A percentile compares a stretch with the other conserved stretches of the same genome.
phyloP scores from a whole-genome alignment of 1,284 basidiomycete genomes.

The Rhodotorula sp. region DNA sequence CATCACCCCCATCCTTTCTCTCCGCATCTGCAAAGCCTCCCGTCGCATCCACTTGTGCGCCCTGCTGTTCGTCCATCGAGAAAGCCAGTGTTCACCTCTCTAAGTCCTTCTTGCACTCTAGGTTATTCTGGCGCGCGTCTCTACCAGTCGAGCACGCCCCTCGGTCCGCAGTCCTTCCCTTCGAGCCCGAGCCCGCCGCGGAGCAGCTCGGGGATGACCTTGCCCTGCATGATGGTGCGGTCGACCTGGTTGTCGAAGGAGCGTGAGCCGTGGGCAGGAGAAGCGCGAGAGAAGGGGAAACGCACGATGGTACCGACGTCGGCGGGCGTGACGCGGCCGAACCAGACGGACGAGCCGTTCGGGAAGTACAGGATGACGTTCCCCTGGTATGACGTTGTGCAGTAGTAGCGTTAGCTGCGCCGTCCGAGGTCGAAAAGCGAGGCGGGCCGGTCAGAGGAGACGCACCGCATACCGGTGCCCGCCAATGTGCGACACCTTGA shows the following conservation, averaged over 20 bases:
- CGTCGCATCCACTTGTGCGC: too few species aligned
- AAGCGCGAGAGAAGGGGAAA: neutral
- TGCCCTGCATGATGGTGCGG: conserved; percentile 79
- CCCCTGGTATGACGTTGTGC: conserved; percentile 54
- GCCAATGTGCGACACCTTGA: conserved; percentile 76
- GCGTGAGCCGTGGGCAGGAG: neutral
- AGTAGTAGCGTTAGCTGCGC: neutral
- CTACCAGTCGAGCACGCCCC: conserved; percentile 38
- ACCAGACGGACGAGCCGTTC: conserved; percentile 67
- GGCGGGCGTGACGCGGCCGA: conserved; percentile 87
- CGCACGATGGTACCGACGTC: conserved; percentile 78
- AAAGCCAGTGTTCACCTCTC: too few species aligned
- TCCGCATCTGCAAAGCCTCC: too few species aligned
- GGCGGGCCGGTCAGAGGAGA: neutral
- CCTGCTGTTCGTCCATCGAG: too few species aligned
- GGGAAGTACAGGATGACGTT: conserved; percentile 88
- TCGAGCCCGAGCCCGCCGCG: conserved; percentile 62
- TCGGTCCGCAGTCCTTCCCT: conserved; percentile 21
- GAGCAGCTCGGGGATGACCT: conserved; percentile 76
- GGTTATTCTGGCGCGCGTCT: neutral
- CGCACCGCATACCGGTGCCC: conserved; percentile 29
- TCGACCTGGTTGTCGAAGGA: conserved; percentile 47
- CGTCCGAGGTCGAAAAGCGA: neutral
- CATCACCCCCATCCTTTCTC: too few species aligned
- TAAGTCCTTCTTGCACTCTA: too few species aligned